A percentile compares a stretch with the other conserved stretches of the same genome.
phyloP scores from a whole-genome alignment of 805 yeast genomes.

The Sungouiozyma intestinalis region DNA sequence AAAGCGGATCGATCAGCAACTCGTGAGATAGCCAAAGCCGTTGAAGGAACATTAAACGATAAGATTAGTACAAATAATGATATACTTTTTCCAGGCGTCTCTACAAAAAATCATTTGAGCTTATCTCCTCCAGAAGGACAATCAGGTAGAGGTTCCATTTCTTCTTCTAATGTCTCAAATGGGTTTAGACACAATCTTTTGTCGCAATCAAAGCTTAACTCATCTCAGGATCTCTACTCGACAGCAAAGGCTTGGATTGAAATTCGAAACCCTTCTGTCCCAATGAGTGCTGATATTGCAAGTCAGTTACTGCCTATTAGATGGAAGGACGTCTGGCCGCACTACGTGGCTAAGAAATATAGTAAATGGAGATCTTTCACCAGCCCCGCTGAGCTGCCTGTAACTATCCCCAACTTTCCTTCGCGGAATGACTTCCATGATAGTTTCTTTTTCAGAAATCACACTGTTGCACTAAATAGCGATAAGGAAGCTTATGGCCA shows the following conservation, averaged over 20 bases:
- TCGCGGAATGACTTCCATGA: slow-evolving; percentile 52
- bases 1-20: background rate
- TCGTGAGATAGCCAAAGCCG: background rate
- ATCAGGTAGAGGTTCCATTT: background rate
- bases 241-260: slow-evolving; percentile 42
- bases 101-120: background rate
- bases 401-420: slow-evolving; percentile 73
- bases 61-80: background rate
- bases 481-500: slow-evolving; percentile 41
- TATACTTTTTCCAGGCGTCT: background rate
- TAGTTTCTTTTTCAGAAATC: slow-evolving; percentile 73
- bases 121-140: background rate
- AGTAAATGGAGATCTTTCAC: slow-evolving; percentile 91
- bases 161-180: background rate
- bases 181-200: background rate
- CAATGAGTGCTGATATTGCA: slow-evolving; percentile 43
- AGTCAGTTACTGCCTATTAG: slow-evolving; percentile 60
- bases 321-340: slow-evolving; percentile 88
- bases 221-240: slow-evolving; percentile 1
- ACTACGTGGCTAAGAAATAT: slow-evolving; percentile 48
- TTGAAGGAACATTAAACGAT: background rate
- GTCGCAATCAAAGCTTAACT: background rate
- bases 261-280: slow-evolving; percentile 68
- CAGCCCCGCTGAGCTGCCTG: slow-evolving; percentile 88
- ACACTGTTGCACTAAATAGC: slow-evolving; percentile 57